phyloP scores from a whole-genome alignment of 176 grass and related monocot genomes.

The Zea luxurians region DNA sequence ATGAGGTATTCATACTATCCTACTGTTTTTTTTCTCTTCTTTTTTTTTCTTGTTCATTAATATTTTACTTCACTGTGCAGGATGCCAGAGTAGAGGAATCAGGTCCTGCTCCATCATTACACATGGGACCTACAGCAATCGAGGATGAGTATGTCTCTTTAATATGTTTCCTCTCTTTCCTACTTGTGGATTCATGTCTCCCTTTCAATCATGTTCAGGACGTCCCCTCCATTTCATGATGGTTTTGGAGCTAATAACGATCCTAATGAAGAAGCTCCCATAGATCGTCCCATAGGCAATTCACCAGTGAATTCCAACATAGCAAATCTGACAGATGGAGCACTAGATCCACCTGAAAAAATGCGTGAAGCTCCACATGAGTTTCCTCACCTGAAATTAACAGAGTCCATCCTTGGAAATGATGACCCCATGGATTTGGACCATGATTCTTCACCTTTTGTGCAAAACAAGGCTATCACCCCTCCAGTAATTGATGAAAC shows the following conservation, averaged over 20 bases:
- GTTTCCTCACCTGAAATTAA: constrained; percentile 18
- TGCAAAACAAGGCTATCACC: constrained; percentile 38
- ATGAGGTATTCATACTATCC: constrained; percentile 55
- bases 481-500: constrained; percentile 25
- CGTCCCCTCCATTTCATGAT: constrained; percentile 55
- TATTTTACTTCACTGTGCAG: constrained; percentile 37
- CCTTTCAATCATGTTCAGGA: constrained; percentile 49
- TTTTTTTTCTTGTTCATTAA: constrained; percentile 6
- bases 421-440: constrained; percentile 34
- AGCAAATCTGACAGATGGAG: constrained; percentile 23
- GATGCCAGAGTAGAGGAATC: constrained; percentile 43
- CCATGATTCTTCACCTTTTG: constrained; percentile 34
- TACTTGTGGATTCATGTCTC: constrained; percentile 5
- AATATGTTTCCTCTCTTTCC: neutral
- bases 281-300: constrained; percentile 29
- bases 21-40: constrained; percentile 11
- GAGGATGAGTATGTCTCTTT: constrained; percentile 55
- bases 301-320: constrained; percentile 12
- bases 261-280: constrained; percentile 24
- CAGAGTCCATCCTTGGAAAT: constrained; percentile 31
- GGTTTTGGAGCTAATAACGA: constrained; percentile 35
- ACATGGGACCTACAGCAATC: constrained; percentile 35
- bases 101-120: constrained; percentile 30
- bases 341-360: constrained; percentile 48
- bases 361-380: constrained; percentile 47